These are phyloP conservation scores for Guillardia theta DNA, from an alignment of 78 protist species.

Conservation along the genomic window DNA sequence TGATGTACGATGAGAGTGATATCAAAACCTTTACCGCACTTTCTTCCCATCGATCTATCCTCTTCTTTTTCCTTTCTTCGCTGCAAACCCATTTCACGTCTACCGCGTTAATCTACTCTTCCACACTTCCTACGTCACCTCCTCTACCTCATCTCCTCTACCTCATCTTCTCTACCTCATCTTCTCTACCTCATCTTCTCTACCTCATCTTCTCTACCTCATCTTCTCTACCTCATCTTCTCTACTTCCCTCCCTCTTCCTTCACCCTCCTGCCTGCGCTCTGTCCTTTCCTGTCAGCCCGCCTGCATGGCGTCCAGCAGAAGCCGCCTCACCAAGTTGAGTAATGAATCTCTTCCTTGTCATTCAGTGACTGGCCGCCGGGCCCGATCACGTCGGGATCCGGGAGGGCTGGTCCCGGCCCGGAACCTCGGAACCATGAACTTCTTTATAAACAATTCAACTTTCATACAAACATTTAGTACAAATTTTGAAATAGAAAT, in stretches of 20 bases:
- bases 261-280: not conserved
- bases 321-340: too few relatives aligned
- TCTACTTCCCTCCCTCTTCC: not conserved
- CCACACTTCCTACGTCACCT: not conserved
- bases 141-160: not conserved
- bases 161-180: not conserved
- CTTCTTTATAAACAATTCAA: too few relatives aligned
- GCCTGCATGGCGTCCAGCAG: too few relatives aligned
- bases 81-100: not conserved
- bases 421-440: too few relatives aligned
- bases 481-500: too few relatives aligned
- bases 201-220: not conserved
- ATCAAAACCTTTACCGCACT: not conserved
- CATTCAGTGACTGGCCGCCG: too few relatives aligned
- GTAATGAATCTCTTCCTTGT: too few relatives aligned
- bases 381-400: too few relatives aligned
- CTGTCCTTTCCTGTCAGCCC: not conserved
- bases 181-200: not conserved
- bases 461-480: too few relatives aligned
- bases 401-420: too few relatives aligned
- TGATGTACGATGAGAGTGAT: not conserved
- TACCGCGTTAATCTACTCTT: not conserved
- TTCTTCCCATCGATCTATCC: not conserved
- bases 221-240: not conserved
- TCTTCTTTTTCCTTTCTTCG: not conserved